phyloP scores from a whole-genome alignment of 179 eudicot species.

The Beta macrorhiza region DNA sequence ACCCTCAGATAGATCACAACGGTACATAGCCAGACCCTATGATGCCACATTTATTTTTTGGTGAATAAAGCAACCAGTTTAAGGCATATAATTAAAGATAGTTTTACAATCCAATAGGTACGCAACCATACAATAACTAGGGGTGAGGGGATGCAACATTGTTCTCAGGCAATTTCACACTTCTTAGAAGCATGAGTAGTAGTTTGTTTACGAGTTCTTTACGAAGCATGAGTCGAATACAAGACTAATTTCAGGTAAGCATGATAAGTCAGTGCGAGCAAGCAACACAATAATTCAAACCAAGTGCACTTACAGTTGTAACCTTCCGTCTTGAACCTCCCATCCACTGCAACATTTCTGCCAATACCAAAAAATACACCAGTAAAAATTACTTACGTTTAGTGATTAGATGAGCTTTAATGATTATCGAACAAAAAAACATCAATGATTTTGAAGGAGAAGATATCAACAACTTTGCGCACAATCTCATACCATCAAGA shows the following conservation, averaged over 20 bases:
- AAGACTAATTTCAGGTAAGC: background rate
- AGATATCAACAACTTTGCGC: too few relatives aligned
- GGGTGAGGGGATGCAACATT: too few relatives aligned
- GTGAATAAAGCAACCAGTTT: too few relatives aligned
- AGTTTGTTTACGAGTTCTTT: background rate
- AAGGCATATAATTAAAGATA: too few relatives aligned
- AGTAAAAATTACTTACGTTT: too few relatives aligned
- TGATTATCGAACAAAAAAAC: too few relatives aligned
- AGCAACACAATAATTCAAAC: constrained; percentile 5
- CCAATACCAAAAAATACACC: background rate
- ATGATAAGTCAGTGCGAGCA: background rate
- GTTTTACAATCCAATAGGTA: too few relatives aligned
- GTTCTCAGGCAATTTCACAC: too few relatives aligned
- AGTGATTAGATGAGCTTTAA: too few relatives aligned
- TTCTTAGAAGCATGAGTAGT: too few relatives aligned
- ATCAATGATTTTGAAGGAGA: too few relatives aligned
- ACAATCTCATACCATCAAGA: too few relatives aligned
- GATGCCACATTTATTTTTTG: background rate
- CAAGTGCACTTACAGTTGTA: constrained; percentile 50
- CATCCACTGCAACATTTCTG: constrained; percentile 82
- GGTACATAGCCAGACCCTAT: background rate
- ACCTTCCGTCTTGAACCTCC: constrained; percentile 90
- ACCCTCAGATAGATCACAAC: constrained; percentile 6
- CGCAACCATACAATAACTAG: background rate
- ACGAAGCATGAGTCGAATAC: background rate